Conservation (phyloP, 805 yeast genomes). For the Saccharomycopsis oosterbeekiorum region DNA sequence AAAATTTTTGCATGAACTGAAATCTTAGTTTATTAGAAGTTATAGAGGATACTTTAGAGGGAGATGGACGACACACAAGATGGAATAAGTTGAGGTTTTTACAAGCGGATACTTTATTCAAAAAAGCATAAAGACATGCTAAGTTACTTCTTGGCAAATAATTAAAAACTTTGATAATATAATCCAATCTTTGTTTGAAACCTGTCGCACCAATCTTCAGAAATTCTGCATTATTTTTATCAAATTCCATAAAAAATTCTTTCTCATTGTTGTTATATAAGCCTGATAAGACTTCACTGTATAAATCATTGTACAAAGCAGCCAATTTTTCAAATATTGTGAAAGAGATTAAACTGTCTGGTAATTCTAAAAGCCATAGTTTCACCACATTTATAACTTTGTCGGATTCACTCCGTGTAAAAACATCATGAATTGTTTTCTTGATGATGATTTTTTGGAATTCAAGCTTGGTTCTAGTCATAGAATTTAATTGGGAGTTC, state of each 20-base stretch:
- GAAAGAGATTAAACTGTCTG: constrained; percentile 44
- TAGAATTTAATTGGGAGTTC: constrained; percentile 9
- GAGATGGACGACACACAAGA: not conserved
- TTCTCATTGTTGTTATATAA: not conserved
- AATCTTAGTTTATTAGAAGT: not conserved
- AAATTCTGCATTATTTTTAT: not conserved
- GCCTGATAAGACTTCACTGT: not conserved
- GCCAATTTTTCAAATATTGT: constrained; percentile 23
- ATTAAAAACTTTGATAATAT: constrained; percentile 18
- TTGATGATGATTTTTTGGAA: constrained; percentile 5
- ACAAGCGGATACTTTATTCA: constrained; percentile 13
- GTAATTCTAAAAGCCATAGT: constrained; percentile 48
- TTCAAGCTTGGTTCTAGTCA: not conserved
- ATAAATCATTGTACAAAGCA: constrained; percentile 8
- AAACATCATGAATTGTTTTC: constrained; percentile 1
- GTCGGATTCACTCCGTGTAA: not conserved
- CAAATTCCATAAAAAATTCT: not conserved
- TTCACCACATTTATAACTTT: constrained; percentile 35
- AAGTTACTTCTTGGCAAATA: constrained; percentile 26
- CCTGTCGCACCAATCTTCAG: not conserved
- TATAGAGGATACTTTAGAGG: not conserved
- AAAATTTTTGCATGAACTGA: not conserved
- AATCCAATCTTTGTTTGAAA: constrained; percentile 6
- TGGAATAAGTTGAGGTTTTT: not conserved
- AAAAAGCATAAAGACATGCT: constrained; percentile 20